Conservation (phyloP, 306 rosid genomes). For the Purshia tridentata region DNA sequence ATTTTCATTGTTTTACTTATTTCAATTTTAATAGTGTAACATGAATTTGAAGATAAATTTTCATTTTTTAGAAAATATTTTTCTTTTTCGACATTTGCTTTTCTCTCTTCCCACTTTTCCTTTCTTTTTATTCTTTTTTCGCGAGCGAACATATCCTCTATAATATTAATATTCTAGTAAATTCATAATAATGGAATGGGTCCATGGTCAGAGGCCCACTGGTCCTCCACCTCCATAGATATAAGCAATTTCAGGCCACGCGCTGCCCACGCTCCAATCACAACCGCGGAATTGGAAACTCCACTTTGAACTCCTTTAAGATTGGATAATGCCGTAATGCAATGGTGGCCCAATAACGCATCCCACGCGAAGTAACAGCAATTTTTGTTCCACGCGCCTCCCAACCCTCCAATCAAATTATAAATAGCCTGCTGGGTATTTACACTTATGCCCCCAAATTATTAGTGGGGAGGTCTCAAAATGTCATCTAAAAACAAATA, state of each 20-base stretch:
- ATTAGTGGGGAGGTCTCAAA: too few species aligned
- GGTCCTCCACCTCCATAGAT: slow-evolving; percentile 1
- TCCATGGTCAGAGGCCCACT: not conserved
- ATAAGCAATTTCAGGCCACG: not conserved
- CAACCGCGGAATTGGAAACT: slow-evolving; percentile 1
- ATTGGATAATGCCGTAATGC: not conserved
- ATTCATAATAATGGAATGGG: slow-evolving; percentile 4
- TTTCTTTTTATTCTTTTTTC: too few species aligned
- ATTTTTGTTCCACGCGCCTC: slow-evolving; percentile 13
- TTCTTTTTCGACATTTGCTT: not conserved
- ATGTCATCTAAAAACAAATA: too few species aligned
- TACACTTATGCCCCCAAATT: too few species aligned
- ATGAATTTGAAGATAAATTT: too few species aligned
- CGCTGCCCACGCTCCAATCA: slow-evolving; percentile 13
- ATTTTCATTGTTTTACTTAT: too few species aligned
- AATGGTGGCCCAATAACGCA: not conserved
- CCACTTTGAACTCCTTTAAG: not conserved
- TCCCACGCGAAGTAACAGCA: not conserved
- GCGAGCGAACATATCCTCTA: too few species aligned
- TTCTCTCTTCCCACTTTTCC: not conserved
- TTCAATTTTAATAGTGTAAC: too few species aligned
- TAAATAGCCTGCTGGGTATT: too few species aligned
- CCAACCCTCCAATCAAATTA: too few species aligned
- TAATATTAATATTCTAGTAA: not conserved
- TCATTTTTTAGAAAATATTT: not conserved